Percentiles rank a stretch among this genome's conserved stretches.
phyloP scores from a whole-genome alignment of 352 stramenopile species.

The Pilasporangium apinafurcum region DNA sequence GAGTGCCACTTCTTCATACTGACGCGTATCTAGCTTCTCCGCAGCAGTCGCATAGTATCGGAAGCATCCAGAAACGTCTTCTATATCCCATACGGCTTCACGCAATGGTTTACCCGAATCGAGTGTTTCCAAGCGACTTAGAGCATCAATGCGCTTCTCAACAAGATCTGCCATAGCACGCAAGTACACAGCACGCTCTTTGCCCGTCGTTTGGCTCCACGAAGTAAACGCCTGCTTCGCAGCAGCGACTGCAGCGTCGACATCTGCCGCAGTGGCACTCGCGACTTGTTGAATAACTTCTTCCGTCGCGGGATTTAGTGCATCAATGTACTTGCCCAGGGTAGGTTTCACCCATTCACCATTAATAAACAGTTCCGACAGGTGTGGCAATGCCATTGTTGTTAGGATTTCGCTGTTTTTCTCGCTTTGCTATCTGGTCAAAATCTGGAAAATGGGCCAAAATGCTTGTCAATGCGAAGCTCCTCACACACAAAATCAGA shows the following conservation, averaged over 20 bases:
- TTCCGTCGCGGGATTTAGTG: constrained; percentile 51
- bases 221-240: constrained; percentile 32
- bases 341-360: constrained; percentile 41
- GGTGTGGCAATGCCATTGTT: constrained; percentile 19
- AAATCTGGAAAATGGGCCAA: too few species aligned
- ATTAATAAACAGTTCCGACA: constrained; percentile 60
- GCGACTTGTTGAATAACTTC: constrained; percentile 45
- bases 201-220: constrained; percentile 39
- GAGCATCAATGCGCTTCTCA: constrained; percentile 20
- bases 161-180: constrained; percentile 38
- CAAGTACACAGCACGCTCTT: constrained; percentile 41
- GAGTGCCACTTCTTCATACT: constrained; percentile 41
- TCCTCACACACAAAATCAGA: too few species aligned
- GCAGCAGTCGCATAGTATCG: constrained; percentile 48
- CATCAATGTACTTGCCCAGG: constrained; percentile 39
- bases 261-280: constrained; percentile 28
- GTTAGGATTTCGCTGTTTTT: too few species aligned
- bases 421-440: too few species aligned
- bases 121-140: constrained; percentile 57
- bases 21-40: constrained; percentile 38
- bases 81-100: constrained; percentile 65
- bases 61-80: constrained; percentile 59
- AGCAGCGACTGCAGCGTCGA: constrained; percentile 41
- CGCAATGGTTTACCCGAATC: constrained; percentile 59
- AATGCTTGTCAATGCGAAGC: too few species aligned